A percentile compares a stretch with the other conserved stretches of the same genome.
These are phyloP conservation scores for Colletotrichum truncatum DNA, from an alignment of 2,329 filamentous ascomycete species.

Conservation along the genomic window DNA sequence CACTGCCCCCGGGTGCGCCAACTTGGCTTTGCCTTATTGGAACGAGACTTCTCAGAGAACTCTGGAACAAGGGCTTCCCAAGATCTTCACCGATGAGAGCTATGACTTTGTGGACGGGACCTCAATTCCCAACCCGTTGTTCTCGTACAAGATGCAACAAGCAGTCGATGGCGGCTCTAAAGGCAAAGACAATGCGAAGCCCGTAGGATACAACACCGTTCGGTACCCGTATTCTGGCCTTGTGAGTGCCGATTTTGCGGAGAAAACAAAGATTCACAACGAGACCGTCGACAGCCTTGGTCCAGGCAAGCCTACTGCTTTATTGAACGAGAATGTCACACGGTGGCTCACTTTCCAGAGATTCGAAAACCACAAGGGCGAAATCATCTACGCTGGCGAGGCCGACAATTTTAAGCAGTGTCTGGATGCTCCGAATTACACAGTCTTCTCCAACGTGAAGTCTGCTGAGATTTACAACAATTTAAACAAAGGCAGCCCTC, in stretches of 20 bases:
- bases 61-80: neutral
- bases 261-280: constrained; percentile 24
- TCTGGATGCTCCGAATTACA: constrained; percentile 42
- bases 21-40: constrained; percentile 34
- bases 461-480: constrained; percentile 33
- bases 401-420: constrained; percentile 30
- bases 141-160: constrained; percentile 35
- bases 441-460: constrained; percentile 41
- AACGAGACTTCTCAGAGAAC: constrained; percentile 21
- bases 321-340: constrained; percentile 1
- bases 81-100: neutral
- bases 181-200: constrained; percentile 32
- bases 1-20: constrained; percentile 16
- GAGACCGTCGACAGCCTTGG: neutral
- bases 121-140: constrained; percentile 33
- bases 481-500: constrained; percentile 15
- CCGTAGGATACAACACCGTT: constrained; percentile 33
- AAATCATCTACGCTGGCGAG: constrained; percentile 9
- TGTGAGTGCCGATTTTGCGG: constrained; percentile 24
- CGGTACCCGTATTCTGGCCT: constrained; percentile 38
- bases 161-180: constrained; percentile 13
- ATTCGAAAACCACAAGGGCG: neutral
- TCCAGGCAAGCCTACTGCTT: neutral
- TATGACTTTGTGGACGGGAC: neutral
- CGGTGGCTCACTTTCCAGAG: constrained; percentile 15